Evolutionary conservation across 768 basidiomycete species (phyloP).

Genomic region (Dioszegia hungarica): DNA sequence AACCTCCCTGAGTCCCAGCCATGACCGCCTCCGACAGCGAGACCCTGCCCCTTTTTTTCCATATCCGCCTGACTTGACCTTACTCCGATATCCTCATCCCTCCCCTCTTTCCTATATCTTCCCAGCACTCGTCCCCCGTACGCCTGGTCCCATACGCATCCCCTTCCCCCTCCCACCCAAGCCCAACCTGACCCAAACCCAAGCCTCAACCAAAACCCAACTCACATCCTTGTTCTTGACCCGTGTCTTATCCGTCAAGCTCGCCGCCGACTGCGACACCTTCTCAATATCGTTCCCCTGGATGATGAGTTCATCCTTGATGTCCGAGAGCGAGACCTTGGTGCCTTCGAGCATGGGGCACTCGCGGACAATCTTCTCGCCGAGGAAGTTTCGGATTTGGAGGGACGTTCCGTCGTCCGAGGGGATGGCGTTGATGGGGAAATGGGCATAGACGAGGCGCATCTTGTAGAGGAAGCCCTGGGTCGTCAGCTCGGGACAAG

Average conservation of each 20-base stretch:
- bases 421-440: constrained; percentile 94
- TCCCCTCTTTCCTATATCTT: too few relatives aligned
- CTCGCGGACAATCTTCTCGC: constrained; percentile 76
- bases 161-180: background rate
- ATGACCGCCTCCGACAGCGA: too few relatives aligned
- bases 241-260: constrained; percentile 91
- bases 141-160: too few relatives aligned
- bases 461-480: constrained; percentile 99
- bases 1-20: too few relatives aligned
- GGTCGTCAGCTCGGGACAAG: background rate
- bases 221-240: constrained; percentile 94
- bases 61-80: too few relatives aligned
- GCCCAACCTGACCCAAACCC: background rate
- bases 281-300: constrained; percentile 94
- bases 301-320: constrained; percentile 60
- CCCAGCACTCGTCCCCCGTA: too few relatives aligned
- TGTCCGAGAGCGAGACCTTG: constrained; percentile 40
- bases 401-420: constrained; percentile 43
- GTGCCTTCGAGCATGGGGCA: constrained; percentile 86
- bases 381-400: constrained; percentile 51
- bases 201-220: constrained; percentile 49
- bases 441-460: constrained; percentile 99
- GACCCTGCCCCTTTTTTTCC: too few relatives aligned
- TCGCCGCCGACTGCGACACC: constrained; percentile 96
- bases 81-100: too few relatives aligned